Evolutionary conservation across 2,329 filamentous ascomycete genomes (phyloP).

Genomic region (Calonectria pseudoreteaudii): DNA sequence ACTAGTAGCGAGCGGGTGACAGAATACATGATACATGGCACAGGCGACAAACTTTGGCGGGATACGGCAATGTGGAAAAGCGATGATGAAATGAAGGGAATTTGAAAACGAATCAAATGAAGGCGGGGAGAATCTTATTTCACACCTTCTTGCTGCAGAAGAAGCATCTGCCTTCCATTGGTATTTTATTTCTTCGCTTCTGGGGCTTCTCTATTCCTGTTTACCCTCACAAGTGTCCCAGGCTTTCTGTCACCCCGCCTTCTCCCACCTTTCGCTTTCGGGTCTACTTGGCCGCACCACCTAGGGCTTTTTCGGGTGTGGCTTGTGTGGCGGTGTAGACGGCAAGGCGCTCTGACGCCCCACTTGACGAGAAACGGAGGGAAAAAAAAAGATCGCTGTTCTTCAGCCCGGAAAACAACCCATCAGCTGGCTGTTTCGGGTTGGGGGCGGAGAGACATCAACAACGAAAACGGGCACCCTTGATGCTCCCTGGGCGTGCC

Average conservation of each 20-base stretch:
- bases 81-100: not conserved
- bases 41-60: not conserved
- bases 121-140: not conserved
- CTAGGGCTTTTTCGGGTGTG: constrained; percentile 9
- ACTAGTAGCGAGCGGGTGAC: not conserved
- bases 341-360: not conserved
- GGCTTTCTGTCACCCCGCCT: not conserved
- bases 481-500: not conserved
- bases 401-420: not conserved
- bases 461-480: constrained; percentile 1
- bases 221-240: not conserved
- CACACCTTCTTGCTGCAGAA: not conserved
- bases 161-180: not conserved
- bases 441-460: not conserved
- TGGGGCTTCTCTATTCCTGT: not conserved
- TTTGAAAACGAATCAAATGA: not conserved
- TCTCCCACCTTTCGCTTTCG: constrained; percentile 5
- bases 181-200: not conserved
- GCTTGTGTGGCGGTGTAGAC: constrained; percentile 17
- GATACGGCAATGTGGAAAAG: not conserved
- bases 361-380: not conserved
- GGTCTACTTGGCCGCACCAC: not conserved
- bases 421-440: not conserved
- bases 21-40: not conserved
- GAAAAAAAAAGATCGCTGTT: not conserved